Conservation (phyloP, 2,329 filamentous ascomycete genomes). For the Calonectria hawksworthii region DNA sequence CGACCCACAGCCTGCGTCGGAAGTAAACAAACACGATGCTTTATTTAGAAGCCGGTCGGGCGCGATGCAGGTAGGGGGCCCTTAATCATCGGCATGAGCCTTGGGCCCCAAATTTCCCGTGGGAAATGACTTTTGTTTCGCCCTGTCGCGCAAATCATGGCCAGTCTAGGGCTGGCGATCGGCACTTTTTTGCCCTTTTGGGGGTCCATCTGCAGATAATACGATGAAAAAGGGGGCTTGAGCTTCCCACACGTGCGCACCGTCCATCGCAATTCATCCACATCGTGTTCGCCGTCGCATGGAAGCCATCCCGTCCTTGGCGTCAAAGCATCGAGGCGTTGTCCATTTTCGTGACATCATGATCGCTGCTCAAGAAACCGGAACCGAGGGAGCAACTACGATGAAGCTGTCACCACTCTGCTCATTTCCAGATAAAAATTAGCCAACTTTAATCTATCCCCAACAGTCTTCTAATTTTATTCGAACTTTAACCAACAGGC, state of each 20-base stretch:
- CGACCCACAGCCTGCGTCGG: background rate
- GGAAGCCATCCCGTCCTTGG: background rate
- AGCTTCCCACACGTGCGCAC: background rate
- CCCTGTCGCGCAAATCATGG: background rate
- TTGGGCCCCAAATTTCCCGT: background rate
- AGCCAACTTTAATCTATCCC: background rate
- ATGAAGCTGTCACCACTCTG: background rate
- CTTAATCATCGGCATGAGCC: background rate
- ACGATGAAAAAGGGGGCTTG: background rate
- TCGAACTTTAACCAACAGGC: background rate
- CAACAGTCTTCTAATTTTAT: background rate
- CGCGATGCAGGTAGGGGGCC: background rate
- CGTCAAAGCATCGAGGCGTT: background rate
- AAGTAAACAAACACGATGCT: background rate
- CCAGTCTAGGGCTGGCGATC: background rate
- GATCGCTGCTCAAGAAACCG: background rate
- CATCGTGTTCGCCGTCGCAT: background rate
- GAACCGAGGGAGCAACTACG: background rate
- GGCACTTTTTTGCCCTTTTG: background rate
- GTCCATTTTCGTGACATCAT: background rate
- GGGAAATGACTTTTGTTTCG: background rate
- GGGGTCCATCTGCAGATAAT: background rate
- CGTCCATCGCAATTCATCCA: background rate
- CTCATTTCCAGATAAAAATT: background rate
- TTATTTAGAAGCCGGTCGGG: background rate